These are phyloP conservation scores for Paracoccidioides brasiliensis DNA, from an alignment of 2,329 filamentous ascomycete species.

Conservation along the genomic window DNA sequence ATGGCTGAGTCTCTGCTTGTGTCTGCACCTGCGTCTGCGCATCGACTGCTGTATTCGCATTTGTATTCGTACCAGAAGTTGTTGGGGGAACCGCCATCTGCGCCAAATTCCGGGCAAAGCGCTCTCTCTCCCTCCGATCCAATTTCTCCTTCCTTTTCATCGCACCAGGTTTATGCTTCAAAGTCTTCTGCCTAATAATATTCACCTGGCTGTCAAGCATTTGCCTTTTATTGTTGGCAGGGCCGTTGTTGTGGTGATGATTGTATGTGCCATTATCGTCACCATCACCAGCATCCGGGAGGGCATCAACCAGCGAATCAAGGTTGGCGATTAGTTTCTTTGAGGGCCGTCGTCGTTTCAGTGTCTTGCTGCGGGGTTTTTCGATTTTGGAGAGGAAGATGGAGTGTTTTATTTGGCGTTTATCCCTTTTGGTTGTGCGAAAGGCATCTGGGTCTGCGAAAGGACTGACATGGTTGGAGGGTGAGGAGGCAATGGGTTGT, in stretches of 20 bases:
- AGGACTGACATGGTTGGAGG: conserved; percentile 8
- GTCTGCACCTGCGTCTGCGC: background rate
- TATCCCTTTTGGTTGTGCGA: conserved; percentile 65
- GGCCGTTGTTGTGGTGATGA: conserved; percentile 26
- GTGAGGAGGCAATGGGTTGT: conserved; percentile 13
- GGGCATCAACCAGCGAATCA: conserved; percentile 62
- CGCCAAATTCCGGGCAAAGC: conserved; percentile 74
- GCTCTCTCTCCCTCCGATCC: conserved; percentile 65
- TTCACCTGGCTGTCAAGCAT: conserved; percentile 42
- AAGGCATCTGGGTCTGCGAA: conserved; percentile 33
- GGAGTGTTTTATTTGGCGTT: conserved; percentile 68
- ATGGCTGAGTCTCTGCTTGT: conserved; percentile 12
- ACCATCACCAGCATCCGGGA: conserved; percentile 49
- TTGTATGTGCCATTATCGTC: conserved; percentile 30
- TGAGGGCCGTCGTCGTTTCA: conserved; percentile 53
- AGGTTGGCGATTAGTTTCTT: conserved; percentile 71
- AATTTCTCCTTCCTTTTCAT: conserved; percentile 72
- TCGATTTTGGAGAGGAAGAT: conserved; percentile 64
- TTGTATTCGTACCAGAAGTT: no score
- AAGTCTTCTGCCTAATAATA: conserved; percentile 59
- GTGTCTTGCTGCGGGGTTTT: conserved; percentile 43
- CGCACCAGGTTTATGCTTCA: conserved; percentile 64
- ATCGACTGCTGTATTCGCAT: background rate
- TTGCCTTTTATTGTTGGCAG: conserved; percentile 13
- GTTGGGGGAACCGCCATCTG: conserved; percentile 37